Conservation (phyloP, 495 filamentous ascomycete genomes). For the Hypoxylon fuscum region DNA sequence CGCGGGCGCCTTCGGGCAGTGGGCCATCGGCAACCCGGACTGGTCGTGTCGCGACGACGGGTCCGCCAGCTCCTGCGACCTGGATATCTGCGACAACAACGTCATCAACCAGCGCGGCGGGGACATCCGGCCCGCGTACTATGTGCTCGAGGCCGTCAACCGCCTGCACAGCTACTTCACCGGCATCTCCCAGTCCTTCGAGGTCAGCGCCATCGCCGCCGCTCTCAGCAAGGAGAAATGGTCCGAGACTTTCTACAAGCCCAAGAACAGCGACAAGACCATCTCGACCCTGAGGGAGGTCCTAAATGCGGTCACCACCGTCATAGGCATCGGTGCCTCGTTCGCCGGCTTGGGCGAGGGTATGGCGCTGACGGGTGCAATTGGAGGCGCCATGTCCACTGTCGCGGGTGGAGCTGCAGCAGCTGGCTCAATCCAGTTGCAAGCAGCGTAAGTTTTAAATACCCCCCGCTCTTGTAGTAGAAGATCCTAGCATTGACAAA, state of each 20-base stretch:
- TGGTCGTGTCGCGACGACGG: constrained; percentile 21
- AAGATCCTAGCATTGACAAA: no score
- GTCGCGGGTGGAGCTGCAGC: constrained; percentile 10
- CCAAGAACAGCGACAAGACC: constrained; percentile 21
- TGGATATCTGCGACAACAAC: constrained; percentile 13
- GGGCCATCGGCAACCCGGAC: constrained; percentile 16
- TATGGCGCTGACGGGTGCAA: background rate
- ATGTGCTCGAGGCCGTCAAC: constrained; percentile 2
- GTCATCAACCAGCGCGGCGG: constrained; percentile 7
- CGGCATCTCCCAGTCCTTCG: constrained; percentile 4
- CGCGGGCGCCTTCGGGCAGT: constrained; percentile 13
- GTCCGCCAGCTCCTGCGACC: constrained; percentile 3
- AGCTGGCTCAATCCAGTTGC: constrained; percentile 10
- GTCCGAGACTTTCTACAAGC: constrained; percentile 12
- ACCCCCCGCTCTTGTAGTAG: no score
- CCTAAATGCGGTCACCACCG: constrained; percentile 8
- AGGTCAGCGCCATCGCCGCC: constrained; percentile 11
- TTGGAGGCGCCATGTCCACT: constrained; percentile 9
- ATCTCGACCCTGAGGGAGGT: constrained; percentile 15
- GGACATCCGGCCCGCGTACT: constrained; percentile 13
- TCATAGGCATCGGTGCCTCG: constrained; percentile 9
- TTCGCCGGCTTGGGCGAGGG: constrained; percentile 11
- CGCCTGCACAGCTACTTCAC: constrained; percentile 14
- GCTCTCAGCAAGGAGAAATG: constrained; percentile 13
- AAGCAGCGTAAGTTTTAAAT: constrained; percentile 7